Percentiles rank a stretch among this genome's conserved stretches.
Evolutionary conservation across 768 basidiomycete genomes (phyloP).

Genomic region (Tricholomella constricta): DNA sequence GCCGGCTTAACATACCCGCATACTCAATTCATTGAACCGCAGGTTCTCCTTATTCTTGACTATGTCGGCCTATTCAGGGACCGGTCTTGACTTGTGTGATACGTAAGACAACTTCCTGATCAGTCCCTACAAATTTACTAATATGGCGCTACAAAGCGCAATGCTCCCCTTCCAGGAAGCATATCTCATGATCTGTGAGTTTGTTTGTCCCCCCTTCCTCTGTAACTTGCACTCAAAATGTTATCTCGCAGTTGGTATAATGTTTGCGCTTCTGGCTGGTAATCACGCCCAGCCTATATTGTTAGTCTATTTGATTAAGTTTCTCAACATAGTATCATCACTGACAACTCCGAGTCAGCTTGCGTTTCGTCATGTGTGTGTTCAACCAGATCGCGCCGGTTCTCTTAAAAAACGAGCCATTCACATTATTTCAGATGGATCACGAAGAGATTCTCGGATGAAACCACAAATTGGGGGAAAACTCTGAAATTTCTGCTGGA

Average conservation of each 20-base stretch:
- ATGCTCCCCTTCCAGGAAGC: slow-evolving; percentile 74
- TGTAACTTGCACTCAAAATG: background rate
- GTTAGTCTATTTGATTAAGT: slow-evolving; percentile 39
- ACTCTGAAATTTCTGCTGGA: slow-evolving; percentile 74
- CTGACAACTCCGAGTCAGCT: slow-evolving; percentile 31
- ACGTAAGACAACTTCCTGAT: slow-evolving; percentile 31
- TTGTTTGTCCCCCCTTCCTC: background rate
- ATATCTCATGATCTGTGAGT: slow-evolving; percentile 61
- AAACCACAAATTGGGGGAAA: slow-evolving; percentile 46
- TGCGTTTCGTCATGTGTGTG: slow-evolving; percentile 63
- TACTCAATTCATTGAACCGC: background rate
- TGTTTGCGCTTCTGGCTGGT: slow-evolving; percentile 70
- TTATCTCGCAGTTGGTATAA: slow-evolving; percentile 43
- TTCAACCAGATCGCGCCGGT: background rate
- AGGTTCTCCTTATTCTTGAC: slow-evolving; percentile 50
- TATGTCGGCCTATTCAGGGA: slow-evolving; percentile 60
- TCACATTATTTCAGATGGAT: slow-evolving; percentile 53
- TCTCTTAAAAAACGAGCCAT: background rate
- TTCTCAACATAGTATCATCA: background rate
- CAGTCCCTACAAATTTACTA: background rate
- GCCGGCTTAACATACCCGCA: background rate
- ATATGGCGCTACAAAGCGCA: slow-evolving; percentile 33
- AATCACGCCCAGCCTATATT: slow-evolving; percentile 75
- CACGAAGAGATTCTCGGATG: slow-evolving; percentile 49
- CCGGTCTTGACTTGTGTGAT: slow-evolving; percentile 71